These are phyloP conservation scores for Stephania yunnanensis DNA, from an alignment of 164 flowering plant species.

Conservation along the genomic window DNA sequence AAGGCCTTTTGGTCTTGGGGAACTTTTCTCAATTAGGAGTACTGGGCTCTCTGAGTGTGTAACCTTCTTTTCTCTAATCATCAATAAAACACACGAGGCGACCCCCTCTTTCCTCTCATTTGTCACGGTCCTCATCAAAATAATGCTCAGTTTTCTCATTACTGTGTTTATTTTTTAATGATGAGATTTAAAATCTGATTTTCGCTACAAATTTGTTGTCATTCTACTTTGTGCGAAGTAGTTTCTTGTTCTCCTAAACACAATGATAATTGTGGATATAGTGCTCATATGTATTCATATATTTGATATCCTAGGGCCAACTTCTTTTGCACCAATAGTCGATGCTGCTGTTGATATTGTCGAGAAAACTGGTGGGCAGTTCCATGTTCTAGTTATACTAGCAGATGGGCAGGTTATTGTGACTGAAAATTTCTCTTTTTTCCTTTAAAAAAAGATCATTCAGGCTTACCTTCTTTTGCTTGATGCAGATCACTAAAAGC, in stretches of 20 bases:
- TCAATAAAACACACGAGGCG: too few species aligned
- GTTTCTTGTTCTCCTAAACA: neutral
- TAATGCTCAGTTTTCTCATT: neutral
- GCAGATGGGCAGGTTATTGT: conserved; percentile 69
- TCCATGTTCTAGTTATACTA: conserved; percentile 61
- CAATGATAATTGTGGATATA: neutral
- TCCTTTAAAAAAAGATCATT: neutral
- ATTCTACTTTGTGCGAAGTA: neutral
- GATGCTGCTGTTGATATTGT: conserved; percentile 72
- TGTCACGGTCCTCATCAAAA: too few species aligned
- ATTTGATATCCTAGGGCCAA: conserved; percentile 49
- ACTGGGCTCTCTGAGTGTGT: too few species aligned
- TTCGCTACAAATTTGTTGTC: neutral
- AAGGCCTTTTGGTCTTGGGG: too few species aligned
- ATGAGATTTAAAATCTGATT: neutral
- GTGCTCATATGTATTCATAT: neutral
- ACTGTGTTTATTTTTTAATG: neutral
- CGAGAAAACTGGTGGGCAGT: conserved; percentile 62
- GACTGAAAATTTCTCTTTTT: neutral
- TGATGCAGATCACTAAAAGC: conserved; percentile 55
- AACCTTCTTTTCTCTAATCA: too few species aligned
- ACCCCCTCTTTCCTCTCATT: too few species aligned
- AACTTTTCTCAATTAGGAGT: too few species aligned
- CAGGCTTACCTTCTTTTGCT: neutral
- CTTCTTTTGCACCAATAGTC: conserved; percentile 67